These are phyloP conservation scores for Uronychia binucleata DNA, from an alignment of 73 alveolate species.

Conservation along the genomic window DNA sequence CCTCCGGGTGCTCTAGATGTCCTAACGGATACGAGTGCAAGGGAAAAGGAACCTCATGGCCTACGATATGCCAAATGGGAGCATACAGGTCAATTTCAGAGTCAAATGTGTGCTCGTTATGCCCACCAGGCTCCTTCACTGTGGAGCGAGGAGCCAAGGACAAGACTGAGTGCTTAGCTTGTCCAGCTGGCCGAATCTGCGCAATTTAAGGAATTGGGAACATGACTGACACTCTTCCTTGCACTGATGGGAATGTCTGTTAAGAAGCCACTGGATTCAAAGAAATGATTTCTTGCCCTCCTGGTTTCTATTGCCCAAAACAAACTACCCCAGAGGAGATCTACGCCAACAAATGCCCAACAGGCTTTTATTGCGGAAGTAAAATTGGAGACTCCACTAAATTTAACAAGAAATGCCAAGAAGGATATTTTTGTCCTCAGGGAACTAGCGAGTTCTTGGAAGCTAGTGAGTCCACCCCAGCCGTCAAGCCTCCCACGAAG, in stretches of 20 bases:
- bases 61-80: constrained; percentile 79
- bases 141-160: constrained; percentile 72
- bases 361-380: constrained; percentile 75
- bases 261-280: constrained; percentile 66
- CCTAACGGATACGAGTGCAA: constrained; percentile 91
- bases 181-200: constrained; percentile 86
- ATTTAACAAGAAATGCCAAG: constrained; percentile 71
- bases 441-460: constrained; percentile 59
- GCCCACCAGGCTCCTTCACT: constrained; percentile 85
- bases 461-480: constrained; percentile 45
- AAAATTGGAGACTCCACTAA: constrained; percentile 72
- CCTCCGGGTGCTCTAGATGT: constrained; percentile 71
- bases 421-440: constrained; percentile 76
- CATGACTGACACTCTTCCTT: constrained; percentile 62
- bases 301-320: constrained; percentile 76
- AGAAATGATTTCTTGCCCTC: constrained; percentile 55
- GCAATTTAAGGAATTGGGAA: constrained; percentile 59
- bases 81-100: constrained; percentile 64
- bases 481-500: constrained; percentile 60
- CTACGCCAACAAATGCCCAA: constrained; percentile 58
- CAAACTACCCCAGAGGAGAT: constrained; percentile 56
- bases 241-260: constrained; percentile 86
- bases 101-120: constrained; percentile 66
- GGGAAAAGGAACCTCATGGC: constrained; percentile 85
- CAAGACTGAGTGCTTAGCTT: constrained; percentile 63